Conservation (phyloP, 352 stramenopile genomes). For the Elongisporangium undulatum region DNA sequence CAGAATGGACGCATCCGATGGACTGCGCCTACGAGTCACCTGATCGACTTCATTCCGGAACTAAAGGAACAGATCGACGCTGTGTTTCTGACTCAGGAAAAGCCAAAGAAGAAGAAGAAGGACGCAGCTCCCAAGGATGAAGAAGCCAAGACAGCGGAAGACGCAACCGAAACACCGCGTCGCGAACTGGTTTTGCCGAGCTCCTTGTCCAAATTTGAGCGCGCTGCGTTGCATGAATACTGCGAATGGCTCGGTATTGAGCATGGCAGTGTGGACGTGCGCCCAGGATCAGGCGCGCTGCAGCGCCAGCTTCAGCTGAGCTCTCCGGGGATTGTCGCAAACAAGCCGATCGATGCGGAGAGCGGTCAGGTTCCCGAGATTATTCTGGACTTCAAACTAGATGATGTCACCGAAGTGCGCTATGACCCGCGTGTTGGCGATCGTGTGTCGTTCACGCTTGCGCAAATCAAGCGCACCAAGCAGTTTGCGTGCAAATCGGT, state of each 20-base stretch:
- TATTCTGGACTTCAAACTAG: slow-evolving; percentile 50
- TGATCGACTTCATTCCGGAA: slow-evolving; percentile 56
- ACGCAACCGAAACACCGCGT: slow-evolving; percentile 20
- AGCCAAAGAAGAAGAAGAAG: slow-evolving; percentile 8
- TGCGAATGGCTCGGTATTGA: slow-evolving; percentile 51
- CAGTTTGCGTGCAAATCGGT: slow-evolving; percentile 54
- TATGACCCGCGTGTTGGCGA: slow-evolving; percentile 66
- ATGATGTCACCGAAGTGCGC: slow-evolving; percentile 59
- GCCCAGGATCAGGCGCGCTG: slow-evolving; percentile 20
- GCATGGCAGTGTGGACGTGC: slow-evolving; percentile 29
- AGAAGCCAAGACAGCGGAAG: slow-evolving; percentile 7
- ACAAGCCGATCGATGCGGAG: slow-evolving; percentile 4
- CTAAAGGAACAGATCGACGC: slow-evolving; percentile 54
- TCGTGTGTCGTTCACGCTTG: slow-evolving; percentile 54
- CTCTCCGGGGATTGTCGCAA: slow-evolving; percentile 18
- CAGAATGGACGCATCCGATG: slow-evolving; percentile 47
- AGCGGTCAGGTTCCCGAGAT: slow-evolving; percentile 14
- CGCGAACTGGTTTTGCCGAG: slow-evolving; percentile 33
- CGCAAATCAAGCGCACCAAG: slow-evolving; percentile 60
- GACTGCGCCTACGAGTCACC: slow-evolving; percentile 18
- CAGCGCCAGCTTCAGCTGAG: slow-evolving; percentile 32
- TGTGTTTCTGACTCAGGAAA: slow-evolving; percentile 24
- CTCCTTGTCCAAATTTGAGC: slow-evolving; percentile 60
- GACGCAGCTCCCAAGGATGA: slow-evolving; percentile 8
- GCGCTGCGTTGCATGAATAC: slow-evolving; percentile 57